Evolutionary conservation across 2,329 filamentous ascomycete genomes (phyloP).

Genomic region (Cercospora sp.): DNA sequence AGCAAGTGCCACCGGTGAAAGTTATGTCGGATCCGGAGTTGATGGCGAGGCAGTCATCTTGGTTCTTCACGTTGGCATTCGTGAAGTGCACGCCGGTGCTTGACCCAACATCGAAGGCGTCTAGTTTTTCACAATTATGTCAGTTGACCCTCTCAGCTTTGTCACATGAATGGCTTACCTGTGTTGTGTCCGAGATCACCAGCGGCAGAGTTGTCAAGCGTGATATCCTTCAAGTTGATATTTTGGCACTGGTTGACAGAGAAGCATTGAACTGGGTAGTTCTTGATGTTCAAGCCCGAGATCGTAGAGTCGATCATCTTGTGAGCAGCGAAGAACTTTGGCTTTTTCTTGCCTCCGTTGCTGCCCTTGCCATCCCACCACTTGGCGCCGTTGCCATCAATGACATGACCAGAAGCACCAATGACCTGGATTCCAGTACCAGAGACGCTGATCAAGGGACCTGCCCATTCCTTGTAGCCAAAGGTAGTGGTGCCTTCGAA

Average conservation of each 20-base stretch:
- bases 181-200: constrained; percentile 44
- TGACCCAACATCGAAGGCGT: constrained; percentile 41
- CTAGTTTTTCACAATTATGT: constrained; percentile 10
- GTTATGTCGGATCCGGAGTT: constrained; percentile 34
- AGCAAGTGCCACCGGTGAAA: constrained; percentile 31
- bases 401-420: constrained; percentile 53
- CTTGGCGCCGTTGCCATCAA: constrained; percentile 51
- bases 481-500: constrained; percentile 69
- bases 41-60: constrained; percentile 40
- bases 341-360: constrained; percentile 49
- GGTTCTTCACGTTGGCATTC: constrained; percentile 36
- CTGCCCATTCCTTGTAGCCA: constrained; percentile 64
- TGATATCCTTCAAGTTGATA: constrained; percentile 42
- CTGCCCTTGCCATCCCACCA: constrained; percentile 50
- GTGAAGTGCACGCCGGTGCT: constrained; percentile 34
- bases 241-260: constrained; percentile 39
- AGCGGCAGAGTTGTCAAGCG: constrained; percentile 44
- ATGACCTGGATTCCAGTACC: constrained; percentile 58
- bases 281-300: constrained; percentile 43
- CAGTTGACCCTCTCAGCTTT: not conserved
- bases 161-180: not conserved
- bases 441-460: constrained; percentile 63
- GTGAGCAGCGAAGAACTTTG: constrained; percentile 45
- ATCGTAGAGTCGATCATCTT: constrained; percentile 43
- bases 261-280: constrained; percentile 46